These are phyloP conservation scores for Mortierella sp. DNA, from an alignment of 371 early-diverging fungal genomes.

Conservation along the genomic window DNA sequence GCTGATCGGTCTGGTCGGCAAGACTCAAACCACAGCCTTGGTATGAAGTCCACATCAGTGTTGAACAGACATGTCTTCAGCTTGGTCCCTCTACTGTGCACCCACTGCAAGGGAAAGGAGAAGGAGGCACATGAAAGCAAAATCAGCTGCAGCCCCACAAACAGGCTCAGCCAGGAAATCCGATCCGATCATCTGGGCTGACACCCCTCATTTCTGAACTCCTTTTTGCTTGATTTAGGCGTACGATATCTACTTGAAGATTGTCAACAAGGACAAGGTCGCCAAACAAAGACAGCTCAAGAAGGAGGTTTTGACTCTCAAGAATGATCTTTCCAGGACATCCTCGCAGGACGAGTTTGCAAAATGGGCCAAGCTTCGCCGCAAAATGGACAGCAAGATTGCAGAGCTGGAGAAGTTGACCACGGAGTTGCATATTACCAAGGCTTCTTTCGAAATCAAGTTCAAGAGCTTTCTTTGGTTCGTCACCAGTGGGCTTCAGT, in stretches of 20 bases:
- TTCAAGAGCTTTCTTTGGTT: constrained; percentile 79
- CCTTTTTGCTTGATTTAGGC: constrained; percentile 49
- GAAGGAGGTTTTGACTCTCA: constrained; percentile 65
- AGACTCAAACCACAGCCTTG: constrained; percentile 62
- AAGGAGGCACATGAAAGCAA: no score
- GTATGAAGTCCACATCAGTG: no score
- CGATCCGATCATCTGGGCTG: no score
- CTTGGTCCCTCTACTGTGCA: no score
- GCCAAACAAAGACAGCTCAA: constrained; percentile 66
- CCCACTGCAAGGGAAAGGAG: no score
- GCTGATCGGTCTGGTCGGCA: constrained; percentile 65
- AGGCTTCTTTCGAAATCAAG: constrained; percentile 82
- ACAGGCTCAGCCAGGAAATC: no score
- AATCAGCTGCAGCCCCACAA: no score
- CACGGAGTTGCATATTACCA: constrained; percentile 70
- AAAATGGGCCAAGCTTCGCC: constrained; percentile 93
- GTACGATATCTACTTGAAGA: constrained; percentile 59
- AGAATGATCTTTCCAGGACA: constrained; percentile 68
- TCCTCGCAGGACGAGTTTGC: constrained; percentile 94
- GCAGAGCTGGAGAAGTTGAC: constrained; percentile 71
- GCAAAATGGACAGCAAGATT: constrained; percentile 80
- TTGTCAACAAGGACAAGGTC: constrained; percentile 58
- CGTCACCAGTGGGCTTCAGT: constrained; percentile 76
- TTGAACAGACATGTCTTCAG: no score
- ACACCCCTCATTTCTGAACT: neutral